Base-by-base conservation (phyloP, 2,329 filamentous ascomycete genomes). In the Chaetomium strumarium region DNA sequence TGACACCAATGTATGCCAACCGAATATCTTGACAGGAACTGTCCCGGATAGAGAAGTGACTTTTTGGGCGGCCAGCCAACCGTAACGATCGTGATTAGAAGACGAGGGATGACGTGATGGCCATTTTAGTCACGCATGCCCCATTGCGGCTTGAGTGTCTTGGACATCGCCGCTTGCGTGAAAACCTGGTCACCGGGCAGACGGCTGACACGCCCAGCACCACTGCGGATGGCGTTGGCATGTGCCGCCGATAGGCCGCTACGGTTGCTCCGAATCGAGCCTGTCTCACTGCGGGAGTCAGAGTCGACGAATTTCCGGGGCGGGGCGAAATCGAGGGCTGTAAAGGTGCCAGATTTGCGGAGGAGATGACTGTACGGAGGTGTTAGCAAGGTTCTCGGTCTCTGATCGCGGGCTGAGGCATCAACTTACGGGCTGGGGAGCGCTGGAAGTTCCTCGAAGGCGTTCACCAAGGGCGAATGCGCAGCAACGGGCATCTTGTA, bases 341-440 rank as follows among this genome's bases (percentile, higher is more conserved):
- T 92, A 65, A 91, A 92, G 1, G 86, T 88, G 56, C 80, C 75
- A 1, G 87, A 91, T 64, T 90, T 91, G 64, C 86, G 83, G 46
- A 93, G 76, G 63, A 82, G 62, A 66, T 91, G 85, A 38, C 84
- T 87, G 33, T 5, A 17, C 3, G 2, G 0, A 16, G 34, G 59
- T 70, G 65, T 58, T 52, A 56, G 53, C 24, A 43, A 39, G 4
- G 9, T 3, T 31, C 11, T 14, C n/a, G 34, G 34, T 34, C 33
- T 34, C 33, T 19, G 13, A 30, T 33, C 6, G 3, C 14, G 10
- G 8, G 6, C 4, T 14, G 12, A 14, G 1, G 2, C 2, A 13
- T 16, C 44, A 57, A 86, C 88, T 86, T 83, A 92, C 82, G 93
- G 90, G 78, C 90, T 96, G 36, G 93, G 93, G 58, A 99, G 83